Conservation (phyloP, 495 filamentous ascomycete species). For the Staphylotrichum tortipilum region DNA sequence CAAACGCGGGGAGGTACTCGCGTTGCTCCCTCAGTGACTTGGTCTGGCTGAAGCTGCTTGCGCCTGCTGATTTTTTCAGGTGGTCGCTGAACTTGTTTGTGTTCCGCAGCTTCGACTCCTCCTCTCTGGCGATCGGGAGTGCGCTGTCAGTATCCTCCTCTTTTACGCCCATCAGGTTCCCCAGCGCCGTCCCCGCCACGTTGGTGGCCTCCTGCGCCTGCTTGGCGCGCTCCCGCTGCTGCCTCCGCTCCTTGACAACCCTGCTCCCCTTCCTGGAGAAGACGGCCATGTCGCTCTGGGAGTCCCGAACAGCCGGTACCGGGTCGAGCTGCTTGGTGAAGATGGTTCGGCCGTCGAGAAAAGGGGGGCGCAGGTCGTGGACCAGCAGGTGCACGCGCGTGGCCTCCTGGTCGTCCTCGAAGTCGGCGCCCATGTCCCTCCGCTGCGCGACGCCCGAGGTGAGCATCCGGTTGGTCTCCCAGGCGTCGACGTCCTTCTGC, state of each 20-base stretch:
- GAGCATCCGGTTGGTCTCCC: slow-evolving; percentile 98
- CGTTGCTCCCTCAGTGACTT: slow-evolving; percentile 87
- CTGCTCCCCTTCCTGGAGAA: slow-evolving; percentile 94
- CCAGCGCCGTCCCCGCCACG: slow-evolving; percentile 81
- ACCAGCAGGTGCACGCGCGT: slow-evolving; percentile 86
- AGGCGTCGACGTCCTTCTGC: slow-evolving; percentile 91
- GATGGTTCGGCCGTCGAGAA: slow-evolving; percentile 86
- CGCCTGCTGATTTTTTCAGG: slow-evolving; percentile 80
- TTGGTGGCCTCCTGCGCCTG: slow-evolving; percentile 95
- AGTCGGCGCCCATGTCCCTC: slow-evolving; percentile 68
- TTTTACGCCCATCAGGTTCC: slow-evolving; percentile 90
- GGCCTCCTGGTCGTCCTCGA: slow-evolving; percentile 84
- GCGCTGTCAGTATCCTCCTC: slow-evolving; percentile 92
- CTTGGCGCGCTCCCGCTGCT: slow-evolving; percentile 87
- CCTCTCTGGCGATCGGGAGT: slow-evolving; percentile 64
- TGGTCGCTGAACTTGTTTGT: slow-evolving; percentile 84
- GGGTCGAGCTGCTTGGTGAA: slow-evolving; percentile 98
- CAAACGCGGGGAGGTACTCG: slow-evolving; percentile 92
- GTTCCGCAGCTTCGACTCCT: slow-evolving; percentile 38
- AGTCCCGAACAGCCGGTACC: slow-evolving; percentile 83
- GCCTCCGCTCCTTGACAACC: slow-evolving; percentile 81
- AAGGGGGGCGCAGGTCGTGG: slow-evolving; percentile 90
- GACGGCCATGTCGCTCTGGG: slow-evolving; percentile 98
- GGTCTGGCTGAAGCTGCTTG: slow-evolving; percentile 86
- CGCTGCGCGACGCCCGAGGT: slow-evolving; percentile 91